phyloP scores from a whole-genome alignment of 78 protist species.

The Emiliania huxleyi region DNA sequence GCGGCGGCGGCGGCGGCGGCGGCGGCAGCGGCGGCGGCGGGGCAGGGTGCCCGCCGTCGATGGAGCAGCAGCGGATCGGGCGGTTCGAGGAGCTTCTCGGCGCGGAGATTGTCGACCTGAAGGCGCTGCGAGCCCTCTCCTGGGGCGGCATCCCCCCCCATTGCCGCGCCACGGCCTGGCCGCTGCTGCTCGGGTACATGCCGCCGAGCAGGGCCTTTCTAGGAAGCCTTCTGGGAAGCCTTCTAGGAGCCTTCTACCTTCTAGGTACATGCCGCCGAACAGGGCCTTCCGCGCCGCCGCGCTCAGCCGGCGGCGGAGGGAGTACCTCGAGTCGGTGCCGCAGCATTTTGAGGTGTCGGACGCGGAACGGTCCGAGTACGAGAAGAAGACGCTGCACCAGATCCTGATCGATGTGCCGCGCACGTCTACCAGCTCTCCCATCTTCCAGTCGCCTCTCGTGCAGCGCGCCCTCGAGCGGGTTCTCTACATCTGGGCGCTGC shows the following conservation, averaged over 20 bases:
- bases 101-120: not conserved
- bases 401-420: slow-evolving; percentile 89
- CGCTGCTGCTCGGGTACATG: slow-evolving; percentile 13
- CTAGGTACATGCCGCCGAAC: slow-evolving; percentile 5
- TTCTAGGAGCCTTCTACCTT: no score
- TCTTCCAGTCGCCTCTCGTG: slow-evolving; percentile 66
- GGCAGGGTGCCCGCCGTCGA: no score
- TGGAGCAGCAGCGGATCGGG: not conserved
- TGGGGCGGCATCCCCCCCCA: slow-evolving; percentile 13
- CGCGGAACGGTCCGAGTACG: not conserved
- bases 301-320: not conserved
- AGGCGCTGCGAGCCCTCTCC: not conserved
- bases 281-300: not conserved
- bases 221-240: no score
- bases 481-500: slow-evolving; percentile 89
- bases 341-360: not conserved
- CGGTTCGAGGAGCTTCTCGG: not conserved
- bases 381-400: slow-evolving; percentile 22
- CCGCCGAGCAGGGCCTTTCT: not conserved
- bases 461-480: slow-evolving; percentile 79
- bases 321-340: not conserved
- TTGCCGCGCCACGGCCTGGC: not conserved
- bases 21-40: no score
- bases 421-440: slow-evolving; percentile 65
- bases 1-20: no score